Base-by-base conservation (phyloP, 148 eudicot species). In the Rhododendron williamsianum region DNA sequence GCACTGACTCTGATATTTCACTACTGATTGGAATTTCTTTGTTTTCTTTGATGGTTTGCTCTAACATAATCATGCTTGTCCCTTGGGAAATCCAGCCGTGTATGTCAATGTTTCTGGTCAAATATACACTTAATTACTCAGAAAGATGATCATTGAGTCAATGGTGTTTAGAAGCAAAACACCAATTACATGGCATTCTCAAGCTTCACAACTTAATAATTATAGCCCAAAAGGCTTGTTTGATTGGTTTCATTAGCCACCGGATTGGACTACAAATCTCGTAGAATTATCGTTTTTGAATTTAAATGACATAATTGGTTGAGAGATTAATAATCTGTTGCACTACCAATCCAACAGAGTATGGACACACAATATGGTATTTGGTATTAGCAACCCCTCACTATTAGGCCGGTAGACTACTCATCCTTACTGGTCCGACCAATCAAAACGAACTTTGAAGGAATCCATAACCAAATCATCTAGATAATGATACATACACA, bases 201-300 rank as follows among this genome's bases (percentile, higher is more conserved):
- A 87, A 83, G 23, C 80, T 33, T 33, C 35, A 33, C 35, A 33
- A 84, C 56, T 83, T 65, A 21, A 51, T 33, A n/a, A 63, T 63
- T 63, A 83, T 30, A 46, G 21, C 38, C 78, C 78, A 35, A 81
- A 35, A 35, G 33, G 67, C 13, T 19, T 78, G 51, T 43, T 81
- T 63, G 84, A 87, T 76, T 52, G 36, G 4, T 33, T 48, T 72
- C 71, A 27, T 54, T 54, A 54, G 60, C 60, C 21, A 16, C 19
- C 4, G 6, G 6, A 54, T 54, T 54, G 11, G 56, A 52, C 16
- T 12, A 52, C 56, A 52, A 52, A 52, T 52, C 56, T 52, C 56
- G 4, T 13, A 52, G 18, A 52, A 52, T 52, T 52, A 7, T 15
- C 21, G 4, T 54, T 54, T 16, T 5, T 0, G 6, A 54, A 54